Conservation (phyloP, 2,329 filamentous ascomycete genomes). For the Thielaviopsis populi region DNA sequence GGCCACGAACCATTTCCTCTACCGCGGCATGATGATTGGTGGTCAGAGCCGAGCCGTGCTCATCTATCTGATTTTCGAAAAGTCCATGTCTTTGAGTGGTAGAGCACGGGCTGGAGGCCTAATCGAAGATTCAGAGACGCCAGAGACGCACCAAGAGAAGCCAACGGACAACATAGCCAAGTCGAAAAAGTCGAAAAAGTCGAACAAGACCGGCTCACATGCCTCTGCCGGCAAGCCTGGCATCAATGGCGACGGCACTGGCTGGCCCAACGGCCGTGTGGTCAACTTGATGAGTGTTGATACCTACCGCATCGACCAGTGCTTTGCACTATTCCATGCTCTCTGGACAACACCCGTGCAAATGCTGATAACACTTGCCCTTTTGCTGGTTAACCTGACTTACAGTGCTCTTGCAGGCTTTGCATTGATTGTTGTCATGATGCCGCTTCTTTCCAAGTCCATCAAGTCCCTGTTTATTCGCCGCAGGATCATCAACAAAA, state of each 20-base stretch:
- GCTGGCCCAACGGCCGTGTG: conserved; percentile 86
- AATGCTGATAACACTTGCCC: conserved; percentile 60
- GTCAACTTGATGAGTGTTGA: conserved; percentile 92
- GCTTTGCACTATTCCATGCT: conserved; percentile 78
- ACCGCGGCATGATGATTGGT: conserved; percentile 79
- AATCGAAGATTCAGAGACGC: conserved; percentile 28
- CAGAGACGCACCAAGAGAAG: conserved; percentile 33
- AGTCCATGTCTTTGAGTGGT: conserved; percentile 77
- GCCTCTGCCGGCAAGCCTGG: conserved; percentile 23
- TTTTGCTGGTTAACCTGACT: conserved; percentile 73
- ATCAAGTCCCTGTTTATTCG: conserved; percentile 64
- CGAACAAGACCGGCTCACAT: conserved; percentile 21
- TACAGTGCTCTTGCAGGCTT: conserved; percentile 87
- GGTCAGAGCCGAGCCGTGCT: conserved; percentile 68
- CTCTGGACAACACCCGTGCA: conserved; percentile 74
- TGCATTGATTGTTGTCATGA: conserved; percentile 59
- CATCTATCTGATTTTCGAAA: conserved; percentile 80
- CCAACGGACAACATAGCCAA: conserved; percentile 25
- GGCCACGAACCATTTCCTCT: conserved; percentile 81
- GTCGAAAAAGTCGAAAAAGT: conserved; percentile 26
- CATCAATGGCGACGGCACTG: conserved; percentile 48
- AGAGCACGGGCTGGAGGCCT: conserved; percentile 71
- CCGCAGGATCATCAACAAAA: conserved; percentile 71
- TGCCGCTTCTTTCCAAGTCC: conserved; percentile 62
- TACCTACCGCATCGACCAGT: conserved; percentile 82